phyloP scores from a whole-genome alignment of 1,284 basidiomycete species.

The Apiotrichum mycotoxinovorans region DNA sequence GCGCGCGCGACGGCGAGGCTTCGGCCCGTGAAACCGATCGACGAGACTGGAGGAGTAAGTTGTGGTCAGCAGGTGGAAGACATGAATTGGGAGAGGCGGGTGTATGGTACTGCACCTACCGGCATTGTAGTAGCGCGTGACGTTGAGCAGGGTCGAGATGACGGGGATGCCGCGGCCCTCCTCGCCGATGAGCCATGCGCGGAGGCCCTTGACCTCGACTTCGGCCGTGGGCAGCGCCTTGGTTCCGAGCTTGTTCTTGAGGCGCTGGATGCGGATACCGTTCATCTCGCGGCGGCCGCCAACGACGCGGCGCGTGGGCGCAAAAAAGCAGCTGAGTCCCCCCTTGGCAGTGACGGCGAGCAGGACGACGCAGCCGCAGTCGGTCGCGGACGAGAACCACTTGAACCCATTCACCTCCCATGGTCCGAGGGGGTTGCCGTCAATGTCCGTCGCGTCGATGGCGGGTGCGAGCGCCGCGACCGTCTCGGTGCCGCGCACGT shows the following conservation, averaged over 20 bases:
- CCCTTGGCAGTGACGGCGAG: slow-evolving; percentile 29
- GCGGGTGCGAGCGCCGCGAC: slow-evolving; percentile 13
- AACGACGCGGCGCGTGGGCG: slow-evolving; percentile 53
- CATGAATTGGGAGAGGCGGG: too few species aligned
- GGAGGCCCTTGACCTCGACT: slow-evolving; percentile 60
- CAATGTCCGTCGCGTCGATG: slow-evolving; percentile 8
- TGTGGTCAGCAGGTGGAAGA: too few species aligned
- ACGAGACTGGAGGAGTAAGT: background rate
- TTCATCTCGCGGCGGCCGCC: slow-evolving; percentile 53
- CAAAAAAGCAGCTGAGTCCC: slow-evolving; percentile 66
- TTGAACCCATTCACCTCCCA: slow-evolving; percentile 63
- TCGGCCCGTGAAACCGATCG: slow-evolving; percentile 57
- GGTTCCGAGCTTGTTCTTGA: slow-evolving; percentile 77
- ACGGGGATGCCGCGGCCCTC: slow-evolving; percentile 64
- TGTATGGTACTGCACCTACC: too few species aligned
- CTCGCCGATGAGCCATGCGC: slow-evolving; percentile 64
- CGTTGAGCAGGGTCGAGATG: slow-evolving; percentile 69
- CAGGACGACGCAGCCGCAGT: slow-evolving; percentile 40
- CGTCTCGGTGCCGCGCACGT: slow-evolving; percentile 72
- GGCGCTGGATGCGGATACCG: slow-evolving; percentile 65
- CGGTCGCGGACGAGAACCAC: slow-evolving; percentile 80
- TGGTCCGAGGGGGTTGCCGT: slow-evolving; percentile 17
- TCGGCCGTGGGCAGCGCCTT: slow-evolving; percentile 73
- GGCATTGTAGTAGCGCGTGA: slow-evolving; percentile 62
- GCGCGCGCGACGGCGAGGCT: slow-evolving; percentile 62